These are phyloP conservation scores for thale cress (Arabidopsis thaliana) DNA, from an alignment of 345 rosid species.

Conservation along the genomic window DNA sequence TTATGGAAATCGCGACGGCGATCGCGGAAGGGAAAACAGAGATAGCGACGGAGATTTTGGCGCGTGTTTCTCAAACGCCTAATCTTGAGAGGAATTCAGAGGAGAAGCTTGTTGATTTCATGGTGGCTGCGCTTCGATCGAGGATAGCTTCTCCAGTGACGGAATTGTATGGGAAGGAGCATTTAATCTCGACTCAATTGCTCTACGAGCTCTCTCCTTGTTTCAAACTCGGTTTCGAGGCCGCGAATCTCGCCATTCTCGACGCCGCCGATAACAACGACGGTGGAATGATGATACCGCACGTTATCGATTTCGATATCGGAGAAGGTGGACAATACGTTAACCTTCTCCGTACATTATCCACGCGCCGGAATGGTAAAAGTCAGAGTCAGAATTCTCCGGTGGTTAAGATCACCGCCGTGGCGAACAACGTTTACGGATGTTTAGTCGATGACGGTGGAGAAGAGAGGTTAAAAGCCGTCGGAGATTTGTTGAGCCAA, in stretches of 20 bases:
- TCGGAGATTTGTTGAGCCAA: constrained; percentile 54
- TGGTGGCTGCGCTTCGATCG: constrained; percentile 65
- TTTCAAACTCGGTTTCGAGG: constrained; percentile 81
- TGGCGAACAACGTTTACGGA: constrained; percentile 45
- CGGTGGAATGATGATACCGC: constrained; percentile 36
- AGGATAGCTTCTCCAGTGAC: constrained; percentile 58
- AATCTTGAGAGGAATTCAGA: constrained; percentile 68
- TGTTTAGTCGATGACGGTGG: constrained; percentile 33
- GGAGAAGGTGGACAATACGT: constrained; percentile 80
- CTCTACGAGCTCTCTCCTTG: constrained; percentile 81
- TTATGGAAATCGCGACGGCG: constrained; percentile 77
- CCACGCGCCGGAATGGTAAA: constrained; percentile 48
- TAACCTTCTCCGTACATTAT: constrained; percentile 73
- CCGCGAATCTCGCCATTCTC: constrained; percentile 85
- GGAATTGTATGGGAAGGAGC: constrained; percentile 70
- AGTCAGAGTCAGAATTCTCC: background rate
- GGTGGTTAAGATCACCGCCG: constrained; percentile 72
- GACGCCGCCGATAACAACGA: constrained; percentile 47
- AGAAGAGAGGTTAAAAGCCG: constrained; percentile 57
- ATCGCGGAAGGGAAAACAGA: constrained; percentile 74
- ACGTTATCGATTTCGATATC: constrained; percentile 83
- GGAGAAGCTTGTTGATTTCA: constrained; percentile 69
- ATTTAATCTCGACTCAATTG: constrained; percentile 56
- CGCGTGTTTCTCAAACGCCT: constrained; percentile 56
- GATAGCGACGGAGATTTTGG: constrained; percentile 64